Evolutionary conservation across 2,329 filamentous ascomycete genomes (phyloP), one percentile per base, ranked within the genome.

Genomic region (Colletotrichum siamense): DNA sequence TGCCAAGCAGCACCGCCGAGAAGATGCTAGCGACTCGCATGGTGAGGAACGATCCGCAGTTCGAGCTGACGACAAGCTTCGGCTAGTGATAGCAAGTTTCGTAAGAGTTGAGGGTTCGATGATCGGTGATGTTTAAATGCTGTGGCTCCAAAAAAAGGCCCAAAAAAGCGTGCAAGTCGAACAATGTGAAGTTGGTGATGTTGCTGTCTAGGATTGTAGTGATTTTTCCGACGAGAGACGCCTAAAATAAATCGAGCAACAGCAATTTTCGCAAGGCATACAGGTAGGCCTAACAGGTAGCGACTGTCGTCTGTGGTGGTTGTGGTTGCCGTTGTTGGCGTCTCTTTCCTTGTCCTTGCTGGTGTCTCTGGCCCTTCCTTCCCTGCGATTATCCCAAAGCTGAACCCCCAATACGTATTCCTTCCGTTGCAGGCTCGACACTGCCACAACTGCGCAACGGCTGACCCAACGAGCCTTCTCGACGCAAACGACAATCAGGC

Each of bases 1-100:
- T 79, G 79, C 84, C 82, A 76, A 82, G 79, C 15, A 88, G 78
- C 70, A 82, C 83, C 36, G 84, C 80, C 24, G 84, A 76, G 64
- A 84, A 77, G 36, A 78, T 82, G 66, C 83, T 81, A 79, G 83
- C 80, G 62, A 68, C 28, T 76, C 81, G 87, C 88, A 90, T 90
- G 26, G 68, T 79, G 69, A 36, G 44, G 49, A 59, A 65, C 26
- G 59, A 65, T 52, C 32, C 28, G 16, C 63, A 62, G 36, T 62
- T 15, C 30, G 63, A 61, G 26, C 52, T 61, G 28, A 12, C 32
- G 49, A 61, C 70, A 73, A 66, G 34, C 57, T 28, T 61, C 13
- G 32, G 26, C n/a, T n/a, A 69, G 30, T 22, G 24, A 44, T 62
- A 62, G 55, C 67, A 30, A 49, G n/a, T 52, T 65, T 26, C 22